Percentiles rank a stretch among this genome's conserved stretches.
These are phyloP conservation scores for Sesbania bispinosa DNA, from an alignment of 306 rosid species.

Conservation along the genomic window DNA sequence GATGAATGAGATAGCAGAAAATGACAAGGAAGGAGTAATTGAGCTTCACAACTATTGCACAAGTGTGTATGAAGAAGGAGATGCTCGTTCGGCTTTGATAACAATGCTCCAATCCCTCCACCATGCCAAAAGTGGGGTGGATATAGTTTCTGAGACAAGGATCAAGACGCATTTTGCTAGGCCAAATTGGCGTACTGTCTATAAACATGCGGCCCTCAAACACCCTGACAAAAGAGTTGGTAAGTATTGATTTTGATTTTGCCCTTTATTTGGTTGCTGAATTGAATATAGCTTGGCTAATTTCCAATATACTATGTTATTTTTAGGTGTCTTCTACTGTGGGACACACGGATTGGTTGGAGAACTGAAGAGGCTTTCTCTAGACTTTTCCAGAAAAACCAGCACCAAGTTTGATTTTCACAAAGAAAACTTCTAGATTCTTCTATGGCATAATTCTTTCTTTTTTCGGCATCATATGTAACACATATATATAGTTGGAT, in stretches of 20 bases:
- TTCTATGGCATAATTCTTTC: not conserved
- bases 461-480: not conserved
- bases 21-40: constrained; percentile 55
- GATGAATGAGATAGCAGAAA: constrained; percentile 76
- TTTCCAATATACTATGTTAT: not conserved
- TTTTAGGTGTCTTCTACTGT: constrained; percentile 83
- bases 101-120: constrained; percentile 83
- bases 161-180: constrained; percentile 85
- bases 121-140: constrained; percentile 71
- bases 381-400: constrained; percentile 72
- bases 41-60: constrained; percentile 87
- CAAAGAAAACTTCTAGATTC: constrained; percentile 68
- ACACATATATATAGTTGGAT: constrained; percentile 10
- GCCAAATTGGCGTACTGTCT: constrained; percentile 77
- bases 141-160: constrained; percentile 71
- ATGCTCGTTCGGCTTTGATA: constrained; percentile 74
- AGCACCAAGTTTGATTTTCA: constrained; percentile 89
- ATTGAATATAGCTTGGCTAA: not conserved
- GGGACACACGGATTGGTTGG: constrained; percentile 72
- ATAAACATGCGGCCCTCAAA: constrained; percentile 56
- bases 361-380: constrained; percentile 57
- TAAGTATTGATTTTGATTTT: constrained; percentile 25
- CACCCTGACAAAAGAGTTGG: constrained; percentile 69
- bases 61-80: constrained; percentile 86
- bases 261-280: not conserved